Evolutionary conservation across 108 stramenopile genomes (phyloP), one percentile per base, ranked within the genome.

Genomic region (Cylindrotheca closterium): DNA sequence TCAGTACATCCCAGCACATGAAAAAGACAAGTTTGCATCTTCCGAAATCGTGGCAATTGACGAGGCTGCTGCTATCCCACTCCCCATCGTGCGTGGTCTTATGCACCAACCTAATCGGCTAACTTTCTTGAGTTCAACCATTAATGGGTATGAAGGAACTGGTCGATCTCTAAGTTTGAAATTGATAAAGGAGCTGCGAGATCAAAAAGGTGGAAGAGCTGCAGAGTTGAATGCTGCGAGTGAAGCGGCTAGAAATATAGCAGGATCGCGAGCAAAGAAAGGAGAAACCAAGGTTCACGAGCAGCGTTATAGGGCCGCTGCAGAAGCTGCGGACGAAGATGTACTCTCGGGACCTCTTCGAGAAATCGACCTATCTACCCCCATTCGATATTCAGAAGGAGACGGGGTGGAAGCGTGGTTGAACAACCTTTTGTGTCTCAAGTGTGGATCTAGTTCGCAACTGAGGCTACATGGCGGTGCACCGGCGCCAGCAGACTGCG

Each of bases 71-170:
- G 99, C 99, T 10, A 98, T 99, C 58, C 99, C 99, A 18, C 84
- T 99, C 31, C 99, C 99, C 0, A 58, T 96, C 42, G 96, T 99
- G 23, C 68, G 93, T 21, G 71, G 62, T 32, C 71, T 99, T 37
- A 83, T 99, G 78, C 74, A 78, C 1, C 78, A 75, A 34, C 79
- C 80, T 8, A 75, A 86, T 60, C 83, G 89, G 28, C 77, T 97
- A 30, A 93, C 93, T 15, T 98, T 98, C 64, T 51, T 99, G 63
- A 91, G 94, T 65, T 98, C 97, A 23, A 99, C 99, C 7, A 83
- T 98, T 48, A 98, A 97, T 75, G 99, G 99, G 28, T 99, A 99
- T 78, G 99, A 99, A 75, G 99, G 99, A 8, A 99, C 99, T 0
- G 99, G 99, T 19, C 58, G 99, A 29, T 91, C 97, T 1, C 76